Conservation (phyloP, 1,284 basidiomycete species). For the Baeospora myosura region DNA sequence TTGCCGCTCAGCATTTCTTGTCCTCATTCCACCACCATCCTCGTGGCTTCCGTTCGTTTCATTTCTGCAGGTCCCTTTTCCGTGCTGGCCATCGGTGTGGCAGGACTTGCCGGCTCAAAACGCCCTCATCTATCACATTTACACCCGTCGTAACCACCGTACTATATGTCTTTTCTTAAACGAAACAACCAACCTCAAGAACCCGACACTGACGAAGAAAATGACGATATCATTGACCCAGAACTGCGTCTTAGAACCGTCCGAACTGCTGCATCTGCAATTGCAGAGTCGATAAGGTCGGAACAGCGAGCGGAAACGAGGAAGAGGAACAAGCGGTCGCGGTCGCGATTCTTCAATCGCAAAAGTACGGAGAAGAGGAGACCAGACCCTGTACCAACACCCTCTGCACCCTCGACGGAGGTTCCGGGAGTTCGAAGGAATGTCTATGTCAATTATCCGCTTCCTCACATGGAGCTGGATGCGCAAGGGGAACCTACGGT, state of each 20-base stretch:
- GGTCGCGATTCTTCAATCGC: slow-evolving; percentile 52
- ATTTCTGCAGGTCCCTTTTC: too few species aligned
- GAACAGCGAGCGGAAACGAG: slow-evolving; percentile 68
- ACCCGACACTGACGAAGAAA: slow-evolving; percentile 47
- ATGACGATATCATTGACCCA: slow-evolving; percentile 69
- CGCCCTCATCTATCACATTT: too few species aligned
- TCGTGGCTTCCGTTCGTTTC: too few species aligned
- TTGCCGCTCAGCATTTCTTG: too few species aligned
- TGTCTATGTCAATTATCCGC: slow-evolving; percentile 72
- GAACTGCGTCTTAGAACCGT: slow-evolving; percentile 82
- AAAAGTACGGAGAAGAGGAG: slow-evolving; percentile 41
- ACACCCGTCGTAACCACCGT: too few species aligned
- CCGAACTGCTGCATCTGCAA: slow-evolving; percentile 80
- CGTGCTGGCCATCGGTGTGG: too few species aligned
- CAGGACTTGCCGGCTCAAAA: too few species aligned
- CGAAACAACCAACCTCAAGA: slow-evolving; percentile 21
- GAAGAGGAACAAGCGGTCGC: slow-evolving; percentile 48
- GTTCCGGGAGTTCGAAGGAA: slow-evolving; percentile 59
- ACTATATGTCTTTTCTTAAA: slow-evolving; percentile 20
- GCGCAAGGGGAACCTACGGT: slow-evolving; percentile 70
- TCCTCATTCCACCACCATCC: too few species aligned
- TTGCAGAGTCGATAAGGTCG: slow-evolving; percentile 76
- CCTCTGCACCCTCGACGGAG: slow-evolving; percentile 22
- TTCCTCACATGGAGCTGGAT: slow-evolving; percentile 61
- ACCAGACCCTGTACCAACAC: slow-evolving; percentile 22